phyloP scores from a whole-genome alignment of 805 yeast species.

The Barnettozyma californica region DNA sequence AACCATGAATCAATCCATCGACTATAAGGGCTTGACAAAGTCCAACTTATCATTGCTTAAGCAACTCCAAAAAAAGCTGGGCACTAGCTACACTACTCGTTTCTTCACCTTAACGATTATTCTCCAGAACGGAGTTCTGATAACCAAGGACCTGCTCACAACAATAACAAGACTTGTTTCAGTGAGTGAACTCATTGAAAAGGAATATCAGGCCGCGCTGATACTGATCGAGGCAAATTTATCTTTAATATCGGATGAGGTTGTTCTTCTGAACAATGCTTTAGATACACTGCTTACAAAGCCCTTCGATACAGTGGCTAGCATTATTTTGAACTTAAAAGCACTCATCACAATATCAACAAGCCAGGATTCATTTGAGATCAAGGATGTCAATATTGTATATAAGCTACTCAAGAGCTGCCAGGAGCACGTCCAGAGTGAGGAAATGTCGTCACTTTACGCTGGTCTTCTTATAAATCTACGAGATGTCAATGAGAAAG shows the following conservation, averaged over 20 bases:
- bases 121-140: constrained; percentile 8
- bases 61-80: constrained; percentile 10
- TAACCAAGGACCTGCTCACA: background rate
- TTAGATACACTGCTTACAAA: background rate
- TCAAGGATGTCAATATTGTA: background rate
- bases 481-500: constrained; percentile 8
- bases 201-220: constrained; percentile 12
- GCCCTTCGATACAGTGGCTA: constrained; percentile 1
- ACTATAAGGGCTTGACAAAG: constrained; percentile 3
- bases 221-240: constrained; percentile 12
- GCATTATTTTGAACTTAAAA: constrained; percentile 10
- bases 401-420: background rate
- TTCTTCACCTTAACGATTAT: constrained; percentile 15
- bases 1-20: background rate
- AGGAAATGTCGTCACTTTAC: constrained; percentile 15
- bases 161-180: background rate
- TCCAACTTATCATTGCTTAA: constrained; percentile 4
- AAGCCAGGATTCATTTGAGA: background rate
- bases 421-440: background rate
- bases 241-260: background rate
- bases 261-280: background rate
- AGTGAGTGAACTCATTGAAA: background rate
- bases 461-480: constrained; percentile 22
- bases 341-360: constrained; percentile 10
- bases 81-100: constrained; percentile 5